A percentile compares a stretch with the other conserved stretches of the same genome.
Conservation (phyloP, 257 asterid genomes). For the Primulina tabacum region DNA sequence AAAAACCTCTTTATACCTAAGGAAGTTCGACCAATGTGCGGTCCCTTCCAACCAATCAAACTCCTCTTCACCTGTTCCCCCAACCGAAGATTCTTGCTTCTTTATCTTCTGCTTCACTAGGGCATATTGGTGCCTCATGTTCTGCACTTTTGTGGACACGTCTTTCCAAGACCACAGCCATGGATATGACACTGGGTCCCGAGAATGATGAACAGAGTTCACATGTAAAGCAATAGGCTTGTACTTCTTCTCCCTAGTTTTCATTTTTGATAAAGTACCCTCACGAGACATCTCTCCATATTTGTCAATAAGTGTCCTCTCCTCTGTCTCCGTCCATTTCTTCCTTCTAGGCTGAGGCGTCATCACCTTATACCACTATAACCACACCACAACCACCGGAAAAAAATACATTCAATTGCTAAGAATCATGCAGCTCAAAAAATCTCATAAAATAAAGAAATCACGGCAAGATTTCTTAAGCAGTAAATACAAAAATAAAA, state of each 20-base stretch:
- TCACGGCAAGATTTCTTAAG: constrained; percentile 31
- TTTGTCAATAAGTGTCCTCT: constrained; percentile 83
- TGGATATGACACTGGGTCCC: constrained; percentile 66
- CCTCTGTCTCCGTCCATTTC: constrained; percentile 99
- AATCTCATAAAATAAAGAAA: neutral
- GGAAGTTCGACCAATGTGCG: constrained; percentile 83
- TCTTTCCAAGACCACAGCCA: constrained; percentile 99
- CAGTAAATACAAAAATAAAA: neutral
- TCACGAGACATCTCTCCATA: constrained; percentile 75
- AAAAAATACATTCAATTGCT: constrained; percentile 26
- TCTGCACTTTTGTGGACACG: constrained; percentile 91
- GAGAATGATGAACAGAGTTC: constrained; percentile 63
- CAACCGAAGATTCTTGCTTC: constrained; percentile 53
- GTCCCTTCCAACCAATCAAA: constrained; percentile 98
- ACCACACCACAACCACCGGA: constrained; percentile 23
- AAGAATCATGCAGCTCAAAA: neutral
- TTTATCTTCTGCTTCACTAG: constrained; percentile 94
- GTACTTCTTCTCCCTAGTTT: constrained; percentile 85
- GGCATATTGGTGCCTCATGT: constrained; percentile 97
- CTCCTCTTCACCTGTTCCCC: constrained; percentile 60
- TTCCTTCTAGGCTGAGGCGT: constrained; percentile 89
- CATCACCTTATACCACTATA: constrained; percentile 42
- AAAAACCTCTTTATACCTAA: constrained; percentile 81
- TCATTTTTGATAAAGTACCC: constrained; percentile 86
- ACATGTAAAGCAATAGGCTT: constrained; percentile 82